Evolutionary conservation across 2,329 filamentous ascomycete genomes (phyloP), one percentile per base, ranked within the genome.

Genomic region (Talaromyces amestolkiae): DNA sequence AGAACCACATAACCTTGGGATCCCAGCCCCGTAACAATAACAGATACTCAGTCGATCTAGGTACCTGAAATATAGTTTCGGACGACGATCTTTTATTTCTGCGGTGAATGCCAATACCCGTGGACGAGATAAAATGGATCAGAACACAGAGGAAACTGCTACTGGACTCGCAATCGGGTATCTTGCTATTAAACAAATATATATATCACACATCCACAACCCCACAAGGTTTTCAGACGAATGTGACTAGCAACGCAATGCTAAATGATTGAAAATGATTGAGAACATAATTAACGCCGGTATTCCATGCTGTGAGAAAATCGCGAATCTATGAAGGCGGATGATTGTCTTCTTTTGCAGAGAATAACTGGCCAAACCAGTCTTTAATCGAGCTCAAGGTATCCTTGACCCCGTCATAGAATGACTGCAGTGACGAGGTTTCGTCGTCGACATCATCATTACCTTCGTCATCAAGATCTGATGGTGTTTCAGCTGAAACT

Each of bases 291-390:
- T 13, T 37, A 22, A 63, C 53, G 9, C 51, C 53, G 19, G 43
- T 63, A 53, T 39, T 58, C 39, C 61, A 35, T 63, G 61, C 49
- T 35, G 6, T 27, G n/a, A 41, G 17, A 43, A 43, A 43, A 56
- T 19, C 24, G 13, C 24, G 19, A 24, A 1, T 41, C 27, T 63
- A 49, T 35, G 47, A n/a, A n/a, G 61, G 49, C 2, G 65, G 61
- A 5, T 51, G 53, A 24, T 64, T 66, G 56, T 61, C 65, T 37
- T 61, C 22, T 64, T 66, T 41, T 3, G 65, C 45, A 35, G 35
- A 43, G 35, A 62, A 66, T 43, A 66, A 37, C 39, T 66, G 65
- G 43, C 61, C 61, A 39, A 64, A 49, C 65, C 65, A 66, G n/a
- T 66, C 62, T 53, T 66, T 66, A 45, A 66, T 47, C 13, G 65